These are phyloP conservation scores for Naganishia onofrii DNA, from an alignment of 768 basidiomycete species.

Conservation along the genomic window DNA sequence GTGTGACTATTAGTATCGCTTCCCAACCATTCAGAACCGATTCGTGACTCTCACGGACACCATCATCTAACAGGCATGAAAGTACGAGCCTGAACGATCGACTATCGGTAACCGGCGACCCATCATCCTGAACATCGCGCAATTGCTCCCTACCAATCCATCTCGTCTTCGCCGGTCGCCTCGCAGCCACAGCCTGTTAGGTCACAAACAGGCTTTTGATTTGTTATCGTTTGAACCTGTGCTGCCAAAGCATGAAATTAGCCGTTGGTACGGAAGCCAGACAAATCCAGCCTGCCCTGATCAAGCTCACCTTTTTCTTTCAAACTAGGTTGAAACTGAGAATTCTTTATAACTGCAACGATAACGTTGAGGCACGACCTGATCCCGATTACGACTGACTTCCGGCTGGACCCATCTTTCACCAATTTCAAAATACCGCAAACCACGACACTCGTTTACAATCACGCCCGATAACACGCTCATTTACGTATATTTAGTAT, in stretches of 20 bases:
- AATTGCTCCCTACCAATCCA: not conserved
- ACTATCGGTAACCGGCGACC: not conserved
- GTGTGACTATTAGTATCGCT: not conserved
- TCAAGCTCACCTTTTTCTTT: not conserved
- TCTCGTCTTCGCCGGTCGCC: not conserved
- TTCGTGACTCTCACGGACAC: not conserved
- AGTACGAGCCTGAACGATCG: not conserved
- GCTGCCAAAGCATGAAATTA: not conserved
- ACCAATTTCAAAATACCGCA: not conserved
- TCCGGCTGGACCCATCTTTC: conserved; percentile 9
- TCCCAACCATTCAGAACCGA: not conserved
- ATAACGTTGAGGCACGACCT: not conserved
- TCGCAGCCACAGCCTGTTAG: not conserved
- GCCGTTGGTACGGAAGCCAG: not conserved
- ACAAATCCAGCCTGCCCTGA: not conserved
- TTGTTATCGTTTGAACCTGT: not conserved
- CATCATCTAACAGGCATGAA: not conserved
- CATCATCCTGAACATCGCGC: not conserved
- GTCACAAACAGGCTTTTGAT: conserved; percentile 16
- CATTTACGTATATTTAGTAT: conserved; percentile 4
- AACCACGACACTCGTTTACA: not conserved
- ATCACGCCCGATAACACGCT: not conserved
- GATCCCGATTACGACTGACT: not conserved
- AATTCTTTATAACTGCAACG: not conserved
- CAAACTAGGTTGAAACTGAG: not conserved